These are phyloP conservation scores for Colletotrichum sp. DNA, from an alignment of 2,329 filamentous ascomycete genomes.

Conservation along the genomic window DNA sequence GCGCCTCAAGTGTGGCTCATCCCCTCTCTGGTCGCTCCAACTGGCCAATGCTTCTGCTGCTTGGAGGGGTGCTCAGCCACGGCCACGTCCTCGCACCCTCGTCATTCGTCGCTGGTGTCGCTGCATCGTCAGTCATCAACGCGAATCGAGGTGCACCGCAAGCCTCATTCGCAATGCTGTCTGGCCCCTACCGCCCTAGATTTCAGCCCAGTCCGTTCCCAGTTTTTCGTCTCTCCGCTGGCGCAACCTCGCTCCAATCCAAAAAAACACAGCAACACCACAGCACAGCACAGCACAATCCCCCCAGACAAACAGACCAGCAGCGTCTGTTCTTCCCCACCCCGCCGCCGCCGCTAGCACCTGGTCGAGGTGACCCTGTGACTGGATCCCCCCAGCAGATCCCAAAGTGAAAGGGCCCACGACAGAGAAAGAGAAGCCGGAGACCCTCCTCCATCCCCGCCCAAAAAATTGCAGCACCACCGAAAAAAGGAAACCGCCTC, in stretches of 20 bases:
- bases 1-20: conserved; percentile 14
- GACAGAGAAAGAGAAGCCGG: background rate
- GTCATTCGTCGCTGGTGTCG: background rate
- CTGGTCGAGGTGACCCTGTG: background rate
- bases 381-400: background rate
- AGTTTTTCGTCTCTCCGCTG: background rate
- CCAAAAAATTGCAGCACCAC: background rate
- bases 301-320: background rate
- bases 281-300: background rate
- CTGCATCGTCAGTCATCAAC: background rate
- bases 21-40: background rate
- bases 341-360: background rate
- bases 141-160: background rate
- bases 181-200: background rate
- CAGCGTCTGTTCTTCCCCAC: background rate
- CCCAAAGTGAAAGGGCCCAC: background rate
- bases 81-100: conserved; percentile 4
- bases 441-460: background rate
- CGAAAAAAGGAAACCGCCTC: background rate
- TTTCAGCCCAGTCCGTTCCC: background rate
- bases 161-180: background rate
- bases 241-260: background rate
- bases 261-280: background rate
- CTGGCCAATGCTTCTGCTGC: background rate
- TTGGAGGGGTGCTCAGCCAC: background rate